phyloP scores from a whole-genome alignment of 352 stramenopile genomes.

The Pythium phragmiticola region DNA sequence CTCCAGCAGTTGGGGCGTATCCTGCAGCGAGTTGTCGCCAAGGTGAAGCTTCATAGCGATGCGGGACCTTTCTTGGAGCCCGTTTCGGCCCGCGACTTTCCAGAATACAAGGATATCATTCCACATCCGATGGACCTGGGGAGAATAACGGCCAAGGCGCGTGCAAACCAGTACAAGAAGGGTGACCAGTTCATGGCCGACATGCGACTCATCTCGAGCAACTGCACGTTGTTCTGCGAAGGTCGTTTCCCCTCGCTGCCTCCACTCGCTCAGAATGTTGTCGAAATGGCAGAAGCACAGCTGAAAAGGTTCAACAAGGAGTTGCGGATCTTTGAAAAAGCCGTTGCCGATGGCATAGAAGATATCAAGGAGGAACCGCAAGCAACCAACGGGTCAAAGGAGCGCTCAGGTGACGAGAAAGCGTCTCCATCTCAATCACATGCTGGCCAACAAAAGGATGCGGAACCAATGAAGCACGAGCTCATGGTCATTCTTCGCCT shows the following conservation, averaged over 20 bases:
- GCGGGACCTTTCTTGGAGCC: slow-evolving; percentile 75
- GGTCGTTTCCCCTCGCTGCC: slow-evolving; percentile 74
- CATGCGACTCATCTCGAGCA: slow-evolving; percentile 69
- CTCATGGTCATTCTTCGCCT: slow-evolving; percentile 72
- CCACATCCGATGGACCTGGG: slow-evolving; percentile 70
- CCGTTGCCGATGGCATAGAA: slow-evolving; percentile 19
- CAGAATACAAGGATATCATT: slow-evolving; percentile 84
- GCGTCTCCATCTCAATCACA: not conserved
- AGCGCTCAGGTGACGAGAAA: not conserved
- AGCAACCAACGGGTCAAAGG: not conserved
- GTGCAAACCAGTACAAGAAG: slow-evolving; percentile 55
- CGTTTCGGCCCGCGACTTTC: slow-evolving; percentile 78
- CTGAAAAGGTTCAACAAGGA: slow-evolving; percentile 75
- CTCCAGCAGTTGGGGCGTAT: slow-evolving; percentile 57
- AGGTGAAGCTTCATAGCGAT: slow-evolving; percentile 59
- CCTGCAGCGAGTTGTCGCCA: slow-evolving; percentile 59
- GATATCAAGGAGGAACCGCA: slow-evolving; percentile 11
- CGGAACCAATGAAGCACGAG: slow-evolving; percentile 4
- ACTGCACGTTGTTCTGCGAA: slow-evolving; percentile 81
- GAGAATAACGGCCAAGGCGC: slow-evolving; percentile 55
- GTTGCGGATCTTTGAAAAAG: slow-evolving; percentile 52
- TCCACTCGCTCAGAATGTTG: slow-evolving; percentile 66
- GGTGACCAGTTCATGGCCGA: slow-evolving; percentile 57
- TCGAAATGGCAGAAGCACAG: slow-evolving; percentile 58
- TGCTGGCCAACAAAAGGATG: not conserved